Conservation (phyloP, 257 asterid genomes). For the Verbascum thapsus region DNA sequence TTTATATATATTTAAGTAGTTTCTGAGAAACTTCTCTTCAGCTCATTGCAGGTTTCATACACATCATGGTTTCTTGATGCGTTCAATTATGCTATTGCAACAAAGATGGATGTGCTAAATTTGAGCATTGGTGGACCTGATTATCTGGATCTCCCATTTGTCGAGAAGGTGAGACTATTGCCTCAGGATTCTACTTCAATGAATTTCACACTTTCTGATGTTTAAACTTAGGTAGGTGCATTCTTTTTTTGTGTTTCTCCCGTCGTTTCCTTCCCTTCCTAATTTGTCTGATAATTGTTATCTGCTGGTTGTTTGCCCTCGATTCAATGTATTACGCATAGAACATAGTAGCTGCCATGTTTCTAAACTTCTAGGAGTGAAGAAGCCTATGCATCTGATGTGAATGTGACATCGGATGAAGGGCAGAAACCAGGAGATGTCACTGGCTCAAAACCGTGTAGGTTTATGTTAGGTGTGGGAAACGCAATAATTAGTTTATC, state of each 20-base stretch:
- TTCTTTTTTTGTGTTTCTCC: slow-evolving; percentile 14
- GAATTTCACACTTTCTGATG: slow-evolving; percentile 3
- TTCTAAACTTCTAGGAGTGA: slow-evolving; percentile 9
- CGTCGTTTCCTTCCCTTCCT: background rate
- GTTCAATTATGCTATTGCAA: slow-evolving; percentile 95
- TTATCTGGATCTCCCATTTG: slow-evolving; percentile 90
- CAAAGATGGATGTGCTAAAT: slow-evolving; percentile 94
- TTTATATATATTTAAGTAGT: slow-evolving; percentile 46
- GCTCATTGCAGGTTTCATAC: slow-evolving; percentile 98
- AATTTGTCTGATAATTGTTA: slow-evolving; percentile 5
- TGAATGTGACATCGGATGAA: too few species aligned
- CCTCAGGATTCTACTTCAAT: slow-evolving; percentile 17
- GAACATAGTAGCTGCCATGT: background rate
- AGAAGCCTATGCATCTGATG: background rate
- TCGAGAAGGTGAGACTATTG: slow-evolving; percentile 67
- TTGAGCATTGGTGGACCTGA: slow-evolving; percentile 99
- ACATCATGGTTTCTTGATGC: slow-evolving; percentile 99
- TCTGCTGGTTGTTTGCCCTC: slow-evolving; percentile 15
- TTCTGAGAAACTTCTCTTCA: slow-evolving; percentile 83
- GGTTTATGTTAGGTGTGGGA: too few species aligned
- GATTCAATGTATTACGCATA: slow-evolving; percentile 11
- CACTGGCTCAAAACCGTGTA: too few species aligned
- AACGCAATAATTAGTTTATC: too few species aligned
- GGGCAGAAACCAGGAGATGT: too few species aligned
- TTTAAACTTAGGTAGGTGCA: background rate